Evolutionary conservation across 257 asterid genomes (phyloP), one percentile per base, ranked within the genome.

Genomic region (Perilla frutescens): DNA sequence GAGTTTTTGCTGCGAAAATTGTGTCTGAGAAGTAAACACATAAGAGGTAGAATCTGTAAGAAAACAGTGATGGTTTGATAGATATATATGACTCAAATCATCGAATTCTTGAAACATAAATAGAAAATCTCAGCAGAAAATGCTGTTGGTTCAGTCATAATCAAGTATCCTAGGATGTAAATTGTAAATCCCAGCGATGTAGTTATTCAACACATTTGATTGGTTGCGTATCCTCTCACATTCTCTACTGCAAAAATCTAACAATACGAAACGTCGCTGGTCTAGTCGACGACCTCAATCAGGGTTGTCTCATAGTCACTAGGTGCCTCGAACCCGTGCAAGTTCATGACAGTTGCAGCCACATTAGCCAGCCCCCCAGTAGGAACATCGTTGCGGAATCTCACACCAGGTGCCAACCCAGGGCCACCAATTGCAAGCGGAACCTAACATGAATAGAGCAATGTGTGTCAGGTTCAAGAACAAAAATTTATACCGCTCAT

Each of bases 341-440:
- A 77, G 84, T 91, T 94, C 84, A 94, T 94, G 41, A 91, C 96
- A 0, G 98, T 94, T 45, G 98, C 91, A 63, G 98, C 97, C 20
- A 94, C 98, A 34, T 94, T 94, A 26, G 98, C 99, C 15, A 94
- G 96, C 29, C 99, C 99, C 11, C 85, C 99, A 5, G 40, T 70
- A 0, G 97, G 96, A 8, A 94, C 82, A 70, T 91, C 98, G 20
- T 62, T 79, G 78, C 98, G 93, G 92, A 87, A 94, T 77, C 91
- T 87, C 72, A 86, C 96, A 14, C 97, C 96, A 0, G 92, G 81
- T 45, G 87, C 75, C 76, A 94, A 77, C 49, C 98, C 99, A 56
- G 98, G 97, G 14, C 98, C 99, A 41, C 99, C 99, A 62, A 94
- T 91, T 34, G 97, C 99, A 51, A 94, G 77, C 4, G 99, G 97